phyloP scores from a whole-genome alignment of 139 green algal genomes.

The Micromonas pusilla region DNA sequence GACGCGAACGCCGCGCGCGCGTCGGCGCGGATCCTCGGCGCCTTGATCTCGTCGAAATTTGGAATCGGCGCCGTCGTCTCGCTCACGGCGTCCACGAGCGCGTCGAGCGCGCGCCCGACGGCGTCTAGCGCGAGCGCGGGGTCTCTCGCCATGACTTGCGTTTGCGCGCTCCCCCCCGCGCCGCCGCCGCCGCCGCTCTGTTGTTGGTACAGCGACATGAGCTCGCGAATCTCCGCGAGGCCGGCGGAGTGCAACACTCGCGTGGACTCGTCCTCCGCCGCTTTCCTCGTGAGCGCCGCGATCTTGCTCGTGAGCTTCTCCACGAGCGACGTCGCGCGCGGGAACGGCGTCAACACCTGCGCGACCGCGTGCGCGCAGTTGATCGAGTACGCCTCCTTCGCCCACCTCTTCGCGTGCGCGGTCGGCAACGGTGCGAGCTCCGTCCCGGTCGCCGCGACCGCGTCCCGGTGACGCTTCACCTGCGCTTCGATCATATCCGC shows the following conservation, averaged over 20 bases:
- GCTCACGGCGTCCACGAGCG: neutral
- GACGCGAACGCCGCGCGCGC: neutral
- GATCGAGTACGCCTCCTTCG: slow-evolving; percentile 47
- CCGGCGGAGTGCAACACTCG: neutral
- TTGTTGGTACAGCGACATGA: neutral
- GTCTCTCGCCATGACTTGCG: slow-evolving; percentile 8
- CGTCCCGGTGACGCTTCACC: neutral
- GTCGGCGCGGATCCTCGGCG: neutral
- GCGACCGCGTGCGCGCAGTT: slow-evolving; percentile 62
- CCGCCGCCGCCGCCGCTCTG: neutral
- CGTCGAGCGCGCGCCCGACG: neutral
- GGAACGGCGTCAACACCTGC: neutral
- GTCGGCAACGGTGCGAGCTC: neutral
- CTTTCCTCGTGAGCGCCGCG: slow-evolving; percentile 19
- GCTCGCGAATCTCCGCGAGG: neutral
- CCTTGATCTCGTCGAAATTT: neutral
- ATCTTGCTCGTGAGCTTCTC: neutral
- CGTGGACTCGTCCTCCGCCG: neutral
- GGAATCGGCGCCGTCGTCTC: neutral
- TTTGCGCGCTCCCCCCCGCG: too few species aligned
- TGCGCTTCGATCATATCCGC: slow-evolving; percentile 46
- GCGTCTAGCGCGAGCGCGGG: neutral
- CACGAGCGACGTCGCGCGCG: neutral
- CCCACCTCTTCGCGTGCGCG: neutral
- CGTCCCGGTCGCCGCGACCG: neutral